These are phyloP conservation scores for Colletotrichum godetiae DNA, from an alignment of 2,329 filamentous ascomycete genomes.

Conservation along the genomic window DNA sequence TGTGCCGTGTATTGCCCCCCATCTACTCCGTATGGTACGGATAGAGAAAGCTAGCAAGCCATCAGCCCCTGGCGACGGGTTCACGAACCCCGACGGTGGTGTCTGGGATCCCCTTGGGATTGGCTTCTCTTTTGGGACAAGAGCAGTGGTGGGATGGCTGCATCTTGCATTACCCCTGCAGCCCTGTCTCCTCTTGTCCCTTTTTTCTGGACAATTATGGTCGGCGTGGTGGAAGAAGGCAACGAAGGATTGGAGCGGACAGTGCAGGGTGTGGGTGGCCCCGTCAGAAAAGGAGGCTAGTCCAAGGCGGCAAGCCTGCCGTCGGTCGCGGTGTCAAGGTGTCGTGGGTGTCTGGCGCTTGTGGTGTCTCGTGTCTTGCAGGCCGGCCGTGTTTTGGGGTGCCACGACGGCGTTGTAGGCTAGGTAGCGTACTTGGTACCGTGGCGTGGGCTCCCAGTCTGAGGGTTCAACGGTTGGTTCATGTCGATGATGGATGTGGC, in stretches of 20 bases:
- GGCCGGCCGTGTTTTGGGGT: not conserved
- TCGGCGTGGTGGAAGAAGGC: not conserved
- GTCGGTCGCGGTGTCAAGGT: not conserved
- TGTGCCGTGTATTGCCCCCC: not conserved
- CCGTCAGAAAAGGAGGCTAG: slow-evolving; percentile 2
- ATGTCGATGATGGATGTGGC: not conserved
- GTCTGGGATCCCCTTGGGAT: not conserved
- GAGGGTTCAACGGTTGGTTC: not conserved
- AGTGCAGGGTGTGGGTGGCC: not conserved
- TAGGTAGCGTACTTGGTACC: too few relatives aligned
- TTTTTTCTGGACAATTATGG: not conserved
- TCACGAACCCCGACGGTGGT: not conserved
- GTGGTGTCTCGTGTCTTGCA: not conserved
- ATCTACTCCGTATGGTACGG: too few relatives aligned
- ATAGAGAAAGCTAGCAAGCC: not conserved
- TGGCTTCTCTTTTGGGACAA: slow-evolving; percentile 20
- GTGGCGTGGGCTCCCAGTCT: not conserved
- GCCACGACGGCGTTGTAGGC: not conserved
- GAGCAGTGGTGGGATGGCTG: slow-evolving; percentile 16
- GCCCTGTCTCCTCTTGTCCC: slow-evolving; percentile 19
- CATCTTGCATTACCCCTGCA: slow-evolving; percentile 33
- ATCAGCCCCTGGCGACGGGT: not conserved
- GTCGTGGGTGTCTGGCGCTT: slow-evolving; percentile 16
- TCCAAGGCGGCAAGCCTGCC: slow-evolving; percentile 7
- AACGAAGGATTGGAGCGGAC: not conserved